These are phyloP conservation scores for Hyphopichia pseudoburtonii DNA, from an alignment of 1,139 yeast genomes.

Conservation along the genomic window DNA sequence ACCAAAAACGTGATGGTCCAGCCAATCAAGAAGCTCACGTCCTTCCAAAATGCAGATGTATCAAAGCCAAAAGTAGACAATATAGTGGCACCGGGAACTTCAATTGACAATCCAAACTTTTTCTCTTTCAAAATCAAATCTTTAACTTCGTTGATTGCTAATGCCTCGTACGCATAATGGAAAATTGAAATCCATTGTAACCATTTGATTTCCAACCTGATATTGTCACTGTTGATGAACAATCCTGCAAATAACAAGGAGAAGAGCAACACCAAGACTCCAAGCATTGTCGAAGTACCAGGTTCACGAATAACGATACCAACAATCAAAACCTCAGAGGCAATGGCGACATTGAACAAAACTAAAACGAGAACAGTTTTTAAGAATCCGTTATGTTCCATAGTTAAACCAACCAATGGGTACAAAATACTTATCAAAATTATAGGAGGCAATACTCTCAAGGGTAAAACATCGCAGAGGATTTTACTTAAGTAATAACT, in stretches of 20 bases:
- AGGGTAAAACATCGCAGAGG: conserved; percentile 83
- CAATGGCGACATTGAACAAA: conserved; percentile 81
- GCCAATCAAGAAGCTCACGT: conserved; percentile 53
- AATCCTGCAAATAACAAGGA: conserved; percentile 90
- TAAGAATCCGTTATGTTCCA: conserved; percentile 75
- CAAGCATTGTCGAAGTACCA: conserved; percentile 90
- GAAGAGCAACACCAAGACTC: conserved; percentile 78
- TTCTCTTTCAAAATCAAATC: conserved; percentile 80
- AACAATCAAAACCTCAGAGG: conserved; percentile 79
- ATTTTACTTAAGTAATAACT: conserved; percentile 85
- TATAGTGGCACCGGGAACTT: conserved; percentile 98
- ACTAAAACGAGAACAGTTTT: conserved; percentile 70
- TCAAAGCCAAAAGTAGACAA: conserved; percentile 92
- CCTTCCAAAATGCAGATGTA: conserved; percentile 71
- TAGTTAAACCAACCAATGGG: conserved; percentile 85
- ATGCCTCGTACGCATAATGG: conserved; percentile 93
- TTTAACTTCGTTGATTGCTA: conserved; percentile 91
- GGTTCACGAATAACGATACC: conserved; percentile 87
- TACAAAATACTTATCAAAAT: conserved; percentile 81
- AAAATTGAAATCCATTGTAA: conserved; percentile 84
- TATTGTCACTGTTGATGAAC: conserved; percentile 78
- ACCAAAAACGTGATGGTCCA: conserved; percentile 54
- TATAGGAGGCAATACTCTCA: conserved; percentile 87
- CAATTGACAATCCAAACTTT: conserved; percentile 89
- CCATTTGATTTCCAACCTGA: conserved; percentile 72